Conservation (phyloP, 495 filamentous ascomycete genomes). For the Neurospora terricola region DNA sequence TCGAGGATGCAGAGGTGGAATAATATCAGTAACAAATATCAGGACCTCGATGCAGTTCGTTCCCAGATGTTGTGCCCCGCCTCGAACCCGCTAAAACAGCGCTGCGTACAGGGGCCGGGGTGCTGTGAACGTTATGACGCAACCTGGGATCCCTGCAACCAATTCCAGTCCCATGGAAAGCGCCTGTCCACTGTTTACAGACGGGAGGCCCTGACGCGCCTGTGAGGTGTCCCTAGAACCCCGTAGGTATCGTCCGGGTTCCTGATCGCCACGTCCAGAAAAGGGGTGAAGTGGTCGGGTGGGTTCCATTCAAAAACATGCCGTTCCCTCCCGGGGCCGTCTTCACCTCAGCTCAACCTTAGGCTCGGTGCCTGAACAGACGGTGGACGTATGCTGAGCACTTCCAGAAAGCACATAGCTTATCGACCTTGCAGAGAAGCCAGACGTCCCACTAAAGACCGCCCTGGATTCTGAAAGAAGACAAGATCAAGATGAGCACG, state of each 20-base stretch:
- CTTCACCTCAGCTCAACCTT: background rate
- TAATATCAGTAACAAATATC: background rate
- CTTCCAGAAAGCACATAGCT: background rate
- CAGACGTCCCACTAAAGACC: constrained; percentile 51
- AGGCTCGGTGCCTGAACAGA: constrained; percentile 42
- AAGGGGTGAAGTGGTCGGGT: background rate
- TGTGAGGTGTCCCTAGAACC: background rate
- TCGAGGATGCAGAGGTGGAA: background rate
- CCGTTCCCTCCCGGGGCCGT: background rate
- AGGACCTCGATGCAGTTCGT: background rate
- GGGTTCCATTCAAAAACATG: background rate
- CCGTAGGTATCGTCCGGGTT: background rate
- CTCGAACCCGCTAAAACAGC: constrained; percentile 54
- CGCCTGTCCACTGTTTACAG: background rate
- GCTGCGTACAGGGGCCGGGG: constrained; percentile 27
- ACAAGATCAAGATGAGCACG: constrained; percentile 77
- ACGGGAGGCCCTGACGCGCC: background rate
- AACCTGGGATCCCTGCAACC: constrained; percentile 5
- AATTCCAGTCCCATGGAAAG: background rate
- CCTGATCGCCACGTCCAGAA: background rate
- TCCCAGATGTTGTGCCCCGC: background rate
- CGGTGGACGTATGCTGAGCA: background rate
- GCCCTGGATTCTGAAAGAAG: constrained; percentile 93
- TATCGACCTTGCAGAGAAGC: background rate
- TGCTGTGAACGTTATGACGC: constrained; percentile 10